Base-by-base conservation (phyloP, 1,284 basidiomycete genomes). In the Puccinia horiana region DNA sequence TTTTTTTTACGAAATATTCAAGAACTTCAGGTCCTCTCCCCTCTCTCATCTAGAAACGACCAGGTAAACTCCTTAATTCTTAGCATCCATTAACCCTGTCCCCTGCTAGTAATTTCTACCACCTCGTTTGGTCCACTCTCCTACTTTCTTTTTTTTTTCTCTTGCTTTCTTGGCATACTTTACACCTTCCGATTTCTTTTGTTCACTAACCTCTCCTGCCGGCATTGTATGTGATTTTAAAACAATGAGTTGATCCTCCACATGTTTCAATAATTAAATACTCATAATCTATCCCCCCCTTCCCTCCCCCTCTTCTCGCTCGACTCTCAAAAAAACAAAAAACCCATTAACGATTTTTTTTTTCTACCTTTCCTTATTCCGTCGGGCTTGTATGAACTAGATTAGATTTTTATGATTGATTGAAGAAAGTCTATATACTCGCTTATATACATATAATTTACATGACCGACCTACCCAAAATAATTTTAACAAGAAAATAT, bases 331-430 rank as follows among this genome's bases (percentile, higher is more conserved):
- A 29, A 12, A 29, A 29, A 61, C 5, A 32, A 61, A 61, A 35
- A 61, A 44, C 44, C 44, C 44, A 8, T 61, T 29, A 29, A 20
- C 52, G 20, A 14, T 11, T 14, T n/a, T 4, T 54, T 23, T 11
- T 54, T 54, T 54, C 52, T 61, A 61, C 29, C 58, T 29, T 26
- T 12, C 29, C 29, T 61, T 18, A 35, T 61, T 61, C 58, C 58
- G 32, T 61, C n/a, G 58, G 58, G 58, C 58, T 61, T 61, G 58
- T 61, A 61, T 61, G 58, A 61, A 61, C 29, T 61, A 61, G 32
- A 61, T 61, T 14, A 58, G 26, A 58, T 29, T 29, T 58, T 14
- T 35, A 58, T n/a, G n/a, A 58, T 26, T 58, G 20, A 54, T 11
- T 54, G 11, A 58, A 11, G 2, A 58, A 58, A n/a, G 11, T 58